phyloP scores from a whole-genome alignment of 768 basidiomycete genomes.

The Tricholoma matsutake region DNA sequence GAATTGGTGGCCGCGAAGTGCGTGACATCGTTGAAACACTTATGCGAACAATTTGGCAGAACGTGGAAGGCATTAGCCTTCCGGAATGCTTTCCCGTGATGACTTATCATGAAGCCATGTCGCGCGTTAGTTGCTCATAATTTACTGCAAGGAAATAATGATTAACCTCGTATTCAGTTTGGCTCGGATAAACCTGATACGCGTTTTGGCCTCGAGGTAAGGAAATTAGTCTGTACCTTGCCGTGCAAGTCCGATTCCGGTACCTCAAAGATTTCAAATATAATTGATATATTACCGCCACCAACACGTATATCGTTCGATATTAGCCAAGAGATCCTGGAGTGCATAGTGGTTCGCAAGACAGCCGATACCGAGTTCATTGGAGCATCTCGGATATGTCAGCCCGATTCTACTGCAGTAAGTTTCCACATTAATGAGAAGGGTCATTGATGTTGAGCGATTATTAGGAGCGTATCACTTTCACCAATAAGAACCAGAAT shows the following conservation, averaged over 20 bases:
- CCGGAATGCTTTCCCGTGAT: slow-evolving; percentile 70
- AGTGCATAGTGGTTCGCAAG: slow-evolving; percentile 46
- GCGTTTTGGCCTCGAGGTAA: slow-evolving; percentile 82
- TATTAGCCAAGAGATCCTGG: slow-evolving; percentile 33
- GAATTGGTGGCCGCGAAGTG: slow-evolving; percentile 84
- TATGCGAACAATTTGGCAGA: slow-evolving; percentile 72
- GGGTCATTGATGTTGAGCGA: slow-evolving; percentile 14
- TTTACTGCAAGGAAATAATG: not conserved
- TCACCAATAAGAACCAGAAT: slow-evolving; percentile 43
- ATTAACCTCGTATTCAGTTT: slow-evolving; percentile 47
- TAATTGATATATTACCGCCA: slow-evolving; percentile 35
- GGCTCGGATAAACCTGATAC: slow-evolving; percentile 96
- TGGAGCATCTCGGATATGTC: slow-evolving; percentile 36
- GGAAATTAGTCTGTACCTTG: slow-evolving; percentile 2
- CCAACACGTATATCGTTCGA: slow-evolving; percentile 27
- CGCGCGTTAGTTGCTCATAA: slow-evolving; percentile 49
- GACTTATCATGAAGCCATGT: slow-evolving; percentile 92
- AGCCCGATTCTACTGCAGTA: slow-evolving; percentile 27
- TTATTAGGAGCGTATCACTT: slow-evolving; percentile 45
- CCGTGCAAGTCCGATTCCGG: slow-evolving; percentile 7
- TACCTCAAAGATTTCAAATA: slow-evolving; percentile 40
- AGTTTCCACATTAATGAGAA: slow-evolving; percentile 9
- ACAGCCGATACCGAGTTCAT: slow-evolving; percentile 38
- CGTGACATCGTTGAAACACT: slow-evolving; percentile 75
- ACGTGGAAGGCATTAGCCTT: slow-evolving; percentile 60